A percentile compares a stretch with the other conserved stretches of the same genome.
phyloP scores from a whole-genome alignment of 1,284 basidiomycete species.

The Melampsora larici-populina region DNA sequence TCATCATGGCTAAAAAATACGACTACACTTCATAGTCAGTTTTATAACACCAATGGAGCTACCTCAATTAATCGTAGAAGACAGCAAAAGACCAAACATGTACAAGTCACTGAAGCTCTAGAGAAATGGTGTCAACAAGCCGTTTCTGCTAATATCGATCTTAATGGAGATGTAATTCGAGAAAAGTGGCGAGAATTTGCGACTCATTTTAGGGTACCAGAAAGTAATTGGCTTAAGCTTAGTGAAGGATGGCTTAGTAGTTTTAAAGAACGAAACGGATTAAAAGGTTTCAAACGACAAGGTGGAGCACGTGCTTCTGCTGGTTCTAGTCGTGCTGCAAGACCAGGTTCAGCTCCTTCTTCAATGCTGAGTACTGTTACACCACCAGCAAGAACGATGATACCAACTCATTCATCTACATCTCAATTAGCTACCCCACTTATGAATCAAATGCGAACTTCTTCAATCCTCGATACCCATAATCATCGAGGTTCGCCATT shows the following conservation, averaged over 20 bases:
- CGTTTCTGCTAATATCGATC: background rate
- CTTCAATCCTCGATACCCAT: too few species aligned
- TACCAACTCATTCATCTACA: too few species aligned
- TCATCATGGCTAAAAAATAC: slow-evolving; percentile 21
- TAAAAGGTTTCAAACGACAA: slow-evolving; percentile 31
- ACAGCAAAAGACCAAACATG: slow-evolving; percentile 34
- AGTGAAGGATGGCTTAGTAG: too few species aligned
- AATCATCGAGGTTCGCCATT: too few species aligned
- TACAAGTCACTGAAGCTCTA: slow-evolving; percentile 25
- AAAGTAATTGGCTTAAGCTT: too few species aligned
- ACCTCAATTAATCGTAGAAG: slow-evolving; percentile 8
- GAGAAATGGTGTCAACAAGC: slow-evolving; percentile 29
- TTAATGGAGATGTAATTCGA: slow-evolving; percentile 18
- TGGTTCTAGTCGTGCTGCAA: too few species aligned
- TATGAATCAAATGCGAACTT: too few species aligned
- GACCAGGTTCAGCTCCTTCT: too few species aligned
- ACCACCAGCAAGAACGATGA: too few species aligned
- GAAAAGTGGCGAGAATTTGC: slow-evolving; percentile 34
- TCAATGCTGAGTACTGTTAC: too few species aligned
- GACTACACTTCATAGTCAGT: background rate
- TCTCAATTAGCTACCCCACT: too few species aligned
- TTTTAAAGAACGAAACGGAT: slow-evolving; percentile 29
- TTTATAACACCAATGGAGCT: background rate
- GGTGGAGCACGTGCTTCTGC: too few species aligned
- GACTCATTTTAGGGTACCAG: slow-evolving; percentile 4